Base-by-base conservation (phyloP, 1,284 basidiomycete genomes). In the Microstroma glucosiphilum region DNA sequence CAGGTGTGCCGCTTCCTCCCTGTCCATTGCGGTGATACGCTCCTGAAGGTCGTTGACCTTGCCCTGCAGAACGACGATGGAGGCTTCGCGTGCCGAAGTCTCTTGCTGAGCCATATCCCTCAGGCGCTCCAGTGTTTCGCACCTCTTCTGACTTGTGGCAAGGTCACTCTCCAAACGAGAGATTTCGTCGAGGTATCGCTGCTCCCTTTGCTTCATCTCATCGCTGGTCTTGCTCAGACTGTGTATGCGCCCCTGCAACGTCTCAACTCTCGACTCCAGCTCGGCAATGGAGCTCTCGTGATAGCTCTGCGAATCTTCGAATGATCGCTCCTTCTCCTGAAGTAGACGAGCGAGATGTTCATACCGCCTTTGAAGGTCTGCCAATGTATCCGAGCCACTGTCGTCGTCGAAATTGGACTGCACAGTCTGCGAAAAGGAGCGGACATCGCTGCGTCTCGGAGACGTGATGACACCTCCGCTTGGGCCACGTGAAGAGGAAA, bases 21-120 rank as follows among this genome's bases (percentile, higher is more conserved):
- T 19, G 6, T 54, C 17, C 13, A 25, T 25, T 15, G 15, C 2
- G 21, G 51, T 25, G 7, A 54, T 26, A 6, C 51, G 51, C 21
- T 54, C 51, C 13, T 23, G 51, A 15, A 54, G 51, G 17, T 54
- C 51, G 51, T 54, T 54, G 51, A 54, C 25, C 25, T 54, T 54
- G 51, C 51, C 51, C 25, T 54, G 51, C 19, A 54, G 51, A 25
- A 15, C 26, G 51, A 19, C 21, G 6, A 54, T 17, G 17, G 15
- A 23, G 6, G 51, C 25, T 25, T 54, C 51, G 2, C 51, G 51
- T 6, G 15, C 13, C n/a, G 51, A 15, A 13, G 26, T 19, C 13
- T 54, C 51, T 25, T 17, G 17, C 13, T 17, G 17, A 19, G 13
- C 13, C 13, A 54, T 25, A 6, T 54, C 51, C 26, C 26, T 54